A percentile compares a stretch with the other conserved stretches of the same genome.
Conservation (phyloP, 2,329 filamentous ascomycete species). For the Gaeumannomyces tritici region DNA sequence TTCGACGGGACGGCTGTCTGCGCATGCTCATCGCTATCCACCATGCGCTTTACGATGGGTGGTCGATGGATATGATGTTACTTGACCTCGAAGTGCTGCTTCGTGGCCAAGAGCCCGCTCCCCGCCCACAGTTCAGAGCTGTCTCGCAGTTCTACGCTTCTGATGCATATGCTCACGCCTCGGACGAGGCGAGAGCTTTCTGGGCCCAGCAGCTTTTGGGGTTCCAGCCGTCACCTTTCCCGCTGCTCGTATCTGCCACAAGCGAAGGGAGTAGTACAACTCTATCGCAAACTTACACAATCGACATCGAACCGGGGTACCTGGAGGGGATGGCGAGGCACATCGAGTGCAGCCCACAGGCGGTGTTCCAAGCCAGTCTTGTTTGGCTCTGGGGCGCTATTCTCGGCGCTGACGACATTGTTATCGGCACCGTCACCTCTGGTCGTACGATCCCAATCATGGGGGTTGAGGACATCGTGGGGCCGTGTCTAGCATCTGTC, state of each 20-base stretch:
- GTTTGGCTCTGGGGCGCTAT: constrained; percentile 57
- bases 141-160: constrained; percentile 42
- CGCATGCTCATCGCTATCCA: constrained; percentile 53
- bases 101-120: constrained; percentile 11
- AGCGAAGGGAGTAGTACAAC: constrained; percentile 10
- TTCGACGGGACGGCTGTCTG: constrained; percentile 8
- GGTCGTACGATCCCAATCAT: constrained; percentile 65
- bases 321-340: constrained; percentile 25
- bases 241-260: constrained; percentile 40
- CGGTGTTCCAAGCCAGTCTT: constrained; percentile 66
- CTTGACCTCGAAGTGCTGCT: constrained; percentile 53
- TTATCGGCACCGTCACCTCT: constrained; percentile 73
- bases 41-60: constrained; percentile 87
- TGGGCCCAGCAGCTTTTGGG: constrained; percentile 60
- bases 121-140: constrained; percentile 49
- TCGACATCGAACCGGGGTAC: constrained; percentile 23
- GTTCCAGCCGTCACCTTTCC: constrained; percentile 43
- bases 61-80: constrained; percentile 71
- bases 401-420: constrained; percentile 53
- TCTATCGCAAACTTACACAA: constrained; percentile 1
- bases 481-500: constrained; percentile 69
- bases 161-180: constrained; percentile 13
- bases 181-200: constrained; percentile 43
- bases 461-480: constrained; percentile 63
- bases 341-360: constrained; percentile 51